Conservation (phyloP, 352 stramenopile species). For the Phytophthora sojae region DNA sequence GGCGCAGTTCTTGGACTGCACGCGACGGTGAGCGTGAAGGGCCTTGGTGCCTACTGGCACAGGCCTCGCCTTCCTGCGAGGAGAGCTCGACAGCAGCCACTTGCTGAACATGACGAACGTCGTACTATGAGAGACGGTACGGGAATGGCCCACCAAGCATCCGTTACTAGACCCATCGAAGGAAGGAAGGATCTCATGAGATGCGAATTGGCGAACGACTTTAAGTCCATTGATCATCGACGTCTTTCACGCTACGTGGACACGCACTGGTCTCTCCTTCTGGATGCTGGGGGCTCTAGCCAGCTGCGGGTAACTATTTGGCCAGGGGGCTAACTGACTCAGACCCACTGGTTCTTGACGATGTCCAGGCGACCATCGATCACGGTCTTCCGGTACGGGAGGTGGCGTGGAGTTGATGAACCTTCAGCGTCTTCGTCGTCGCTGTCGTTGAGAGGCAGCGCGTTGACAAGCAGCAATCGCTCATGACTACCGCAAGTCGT, state of each 20-base stretch:
- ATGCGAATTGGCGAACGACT: not conserved
- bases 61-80: not conserved
- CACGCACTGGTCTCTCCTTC: not conserved
- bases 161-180: not conserved
- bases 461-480: slow-evolving; percentile 20
- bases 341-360: slow-evolving; percentile 35
- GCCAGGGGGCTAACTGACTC: not conserved
- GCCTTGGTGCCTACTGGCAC: not conserved
- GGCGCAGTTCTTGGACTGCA: slow-evolving; percentile 11
- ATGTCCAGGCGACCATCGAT: slow-evolving; percentile 9
- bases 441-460: slow-evolving; percentile 20
- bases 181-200: not conserved
- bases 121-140: not conserved
- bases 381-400: slow-evolving; percentile 25
- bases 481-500: slow-evolving; percentile 13
- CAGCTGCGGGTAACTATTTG: no score
- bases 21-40: not conserved
- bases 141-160: no score
- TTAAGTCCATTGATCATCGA: not conserved
- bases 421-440: not conserved
- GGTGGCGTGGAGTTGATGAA: slow-evolving; percentile 3
- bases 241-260: not conserved
- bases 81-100: not conserved
- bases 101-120: not conserved
- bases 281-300: not conserved